Percentiles rank a stretch among this genome's conserved stretches.
These are phyloP conservation scores for Myxozyma melibiosi DNA, from an alignment of 805 yeast species.

Conservation along the genomic window DNA sequence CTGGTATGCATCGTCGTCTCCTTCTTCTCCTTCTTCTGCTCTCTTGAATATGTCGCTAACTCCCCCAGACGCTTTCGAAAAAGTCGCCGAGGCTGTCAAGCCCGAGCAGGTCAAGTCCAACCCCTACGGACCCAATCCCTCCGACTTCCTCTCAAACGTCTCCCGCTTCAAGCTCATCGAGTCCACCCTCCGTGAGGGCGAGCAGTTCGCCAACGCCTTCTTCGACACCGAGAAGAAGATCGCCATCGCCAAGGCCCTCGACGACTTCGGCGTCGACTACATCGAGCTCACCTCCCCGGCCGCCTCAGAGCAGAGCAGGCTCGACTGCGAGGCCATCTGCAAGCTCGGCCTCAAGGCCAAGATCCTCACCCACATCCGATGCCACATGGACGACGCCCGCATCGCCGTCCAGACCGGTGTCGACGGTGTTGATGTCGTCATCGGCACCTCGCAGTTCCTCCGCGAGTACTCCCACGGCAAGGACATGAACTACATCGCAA, in stretches of 20 bases:
- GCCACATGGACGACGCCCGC: constrained; percentile 98
- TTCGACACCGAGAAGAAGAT: constrained; percentile 92
- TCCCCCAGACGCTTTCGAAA: constrained; percentile 11
- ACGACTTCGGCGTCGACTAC: constrained; percentile 97
- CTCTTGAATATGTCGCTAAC: too few species aligned
- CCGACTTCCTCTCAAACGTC: constrained; percentile 88
- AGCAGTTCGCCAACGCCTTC: constrained; percentile 97
- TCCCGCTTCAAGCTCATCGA: constrained; percentile 87
- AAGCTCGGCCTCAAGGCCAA: constrained; percentile 94
- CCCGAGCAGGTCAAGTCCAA: constrained; percentile 45
- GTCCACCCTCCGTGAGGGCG: constrained; percentile 96
- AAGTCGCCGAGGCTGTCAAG: constrained; percentile 21
- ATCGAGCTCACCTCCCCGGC: constrained; percentile 97
- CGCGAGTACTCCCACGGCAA: constrained; percentile 96
- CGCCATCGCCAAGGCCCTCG: constrained; percentile 94
- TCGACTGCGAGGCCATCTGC: constrained; percentile 97
- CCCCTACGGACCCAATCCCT: constrained; percentile 96
- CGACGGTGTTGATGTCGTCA: constrained; percentile 98
- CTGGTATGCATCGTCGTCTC: constrained; percentile 24
- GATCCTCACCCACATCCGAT: constrained; percentile 93
- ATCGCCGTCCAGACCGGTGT: constrained; percentile 98
- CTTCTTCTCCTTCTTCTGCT: neutral
- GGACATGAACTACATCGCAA: constrained; percentile 97
- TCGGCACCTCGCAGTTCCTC: constrained; percentile 94
- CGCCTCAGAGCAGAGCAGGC: constrained; percentile 90